These are phyloP conservation scores for Kwoniella mangroviensis DNA, from an alignment of 768 basidiomycete genomes.

Conservation along the genomic window DNA sequence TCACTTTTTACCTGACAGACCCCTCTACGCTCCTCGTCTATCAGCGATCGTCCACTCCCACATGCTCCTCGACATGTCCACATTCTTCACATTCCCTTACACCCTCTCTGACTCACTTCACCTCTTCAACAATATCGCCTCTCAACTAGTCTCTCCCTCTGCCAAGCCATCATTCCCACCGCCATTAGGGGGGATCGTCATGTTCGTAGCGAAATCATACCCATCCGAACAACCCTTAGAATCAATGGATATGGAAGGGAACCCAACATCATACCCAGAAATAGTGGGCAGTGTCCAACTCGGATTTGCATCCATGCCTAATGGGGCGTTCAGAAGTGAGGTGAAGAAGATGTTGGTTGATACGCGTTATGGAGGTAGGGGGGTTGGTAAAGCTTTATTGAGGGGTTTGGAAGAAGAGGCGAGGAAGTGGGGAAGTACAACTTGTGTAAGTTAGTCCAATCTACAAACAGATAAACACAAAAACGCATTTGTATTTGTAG, in stretches of 20 bases:
- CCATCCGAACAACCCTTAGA: not conserved
- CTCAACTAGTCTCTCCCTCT: not conserved
- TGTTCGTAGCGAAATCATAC: constrained; percentile 5
- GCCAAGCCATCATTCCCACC: constrained; percentile 4
- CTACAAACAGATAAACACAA: not conserved
- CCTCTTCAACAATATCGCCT: constrained; percentile 7
- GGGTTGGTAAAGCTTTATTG: constrained; percentile 12
- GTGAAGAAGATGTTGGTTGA: constrained; percentile 23
- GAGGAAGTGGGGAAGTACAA: constrained; percentile 10
- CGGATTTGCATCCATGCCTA: constrained; percentile 13
- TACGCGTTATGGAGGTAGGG: constrained; percentile 17
- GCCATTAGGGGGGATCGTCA: constrained; percentile 7
- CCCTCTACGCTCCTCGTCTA: constrained; percentile 15
- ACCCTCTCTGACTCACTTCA: not conserved
- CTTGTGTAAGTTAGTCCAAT: constrained; percentile 14
- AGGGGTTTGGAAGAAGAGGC: constrained; percentile 11
- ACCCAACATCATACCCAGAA: constrained; percentile 12
- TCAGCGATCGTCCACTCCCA: constrained; percentile 12
- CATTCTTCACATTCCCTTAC: constrained; percentile 7
- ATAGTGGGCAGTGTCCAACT: constrained; percentile 18
- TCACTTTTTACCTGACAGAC: not conserved
- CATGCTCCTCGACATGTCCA: constrained; percentile 15
- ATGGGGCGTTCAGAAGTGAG: constrained; percentile 16
- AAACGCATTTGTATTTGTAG: too few relatives aligned
- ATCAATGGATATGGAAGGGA: constrained; percentile 14